phyloP scores from a whole-genome alignment of 164 flowering plant species.

The Magnolia sinica region DNA sequence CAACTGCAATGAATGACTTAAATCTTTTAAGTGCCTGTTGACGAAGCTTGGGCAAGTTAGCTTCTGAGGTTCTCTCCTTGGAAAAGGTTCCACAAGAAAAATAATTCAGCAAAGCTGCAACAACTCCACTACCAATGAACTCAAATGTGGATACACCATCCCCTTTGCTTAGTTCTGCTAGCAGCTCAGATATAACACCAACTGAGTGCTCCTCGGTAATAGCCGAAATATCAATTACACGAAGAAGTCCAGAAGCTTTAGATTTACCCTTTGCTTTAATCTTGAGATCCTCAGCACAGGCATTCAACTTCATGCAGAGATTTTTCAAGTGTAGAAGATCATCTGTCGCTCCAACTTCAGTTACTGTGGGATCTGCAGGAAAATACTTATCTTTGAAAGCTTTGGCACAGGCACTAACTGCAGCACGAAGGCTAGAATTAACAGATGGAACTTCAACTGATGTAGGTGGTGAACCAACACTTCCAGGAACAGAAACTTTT shows the following conservation, averaged over 20 bases:
- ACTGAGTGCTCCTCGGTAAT: conserved; percentile 62
- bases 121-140: conserved; percentile 94
- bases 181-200: conserved; percentile 71
- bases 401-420: conserved; percentile 76
- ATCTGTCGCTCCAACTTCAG: conserved; percentile 73
- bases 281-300: conserved; percentile 64
- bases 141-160: conserved; percentile 98
- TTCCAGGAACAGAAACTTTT: conserved; percentile 44
- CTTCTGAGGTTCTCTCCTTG: conserved; percentile 71
- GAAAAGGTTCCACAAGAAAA: conserved; percentile 89
- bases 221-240: conserved; percentile 39
- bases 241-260: conserved; percentile 59
- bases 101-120: conserved; percentile 78
- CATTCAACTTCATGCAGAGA: conserved; percentile 72
- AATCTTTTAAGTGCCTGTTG: conserved; percentile 78
- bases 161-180: conserved; percentile 76
- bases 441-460: conserved; percentile 56
- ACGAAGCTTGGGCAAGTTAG: conserved; percentile 65
- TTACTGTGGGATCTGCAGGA: conserved; percentile 59
- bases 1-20: conserved; percentile 66
- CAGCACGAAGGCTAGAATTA: conserved; percentile 62
- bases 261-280: conserved; percentile 80
- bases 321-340: conserved; percentile 80
- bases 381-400: conserved; percentile 87
- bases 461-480: conserved; percentile 59